Conservation (phyloP, 2,329 filamentous ascomycete species). For the Lachnellula occidentalis region DNA sequence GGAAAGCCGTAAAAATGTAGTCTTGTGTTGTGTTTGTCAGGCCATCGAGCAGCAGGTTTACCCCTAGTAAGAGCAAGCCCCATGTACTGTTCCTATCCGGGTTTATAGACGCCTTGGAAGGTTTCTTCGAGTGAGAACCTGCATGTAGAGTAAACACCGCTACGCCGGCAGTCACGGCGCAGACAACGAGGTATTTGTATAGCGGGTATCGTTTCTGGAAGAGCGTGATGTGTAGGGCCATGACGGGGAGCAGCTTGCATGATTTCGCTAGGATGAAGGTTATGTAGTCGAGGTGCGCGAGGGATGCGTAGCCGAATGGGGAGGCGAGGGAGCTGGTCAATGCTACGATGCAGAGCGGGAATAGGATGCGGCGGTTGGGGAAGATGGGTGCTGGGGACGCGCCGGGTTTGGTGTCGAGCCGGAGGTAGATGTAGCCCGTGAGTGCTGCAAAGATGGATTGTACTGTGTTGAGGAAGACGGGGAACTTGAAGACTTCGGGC, state of each 20-base stretch:
- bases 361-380: conserved; percentile 67
- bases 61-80: conserved; percentile 74
- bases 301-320: conserved; percentile 91
- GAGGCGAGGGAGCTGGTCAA: conserved; percentile 82
- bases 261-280: conserved; percentile 96
- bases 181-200: conserved; percentile 94
- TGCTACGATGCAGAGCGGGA: conserved; percentile 77
- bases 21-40: conserved; percentile 96
- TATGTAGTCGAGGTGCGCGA: conserved; percentile 94
- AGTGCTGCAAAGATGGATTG: conserved; percentile 85
- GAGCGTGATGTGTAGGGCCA: conserved; percentile 90
- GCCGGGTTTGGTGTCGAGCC: conserved; percentile 52
- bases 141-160: conserved; percentile 91
- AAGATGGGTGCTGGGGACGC: conserved; percentile 60
- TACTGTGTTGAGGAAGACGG: conserved; percentile 92
- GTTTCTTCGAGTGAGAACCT: conserved; percentile 50
- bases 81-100: conserved; percentile 61
- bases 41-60: conserved; percentile 93
- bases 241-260: conserved; percentile 98
- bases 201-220: conserved; percentile 86
- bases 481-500: conserved; percentile 81
- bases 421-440: conserved; percentile 77
- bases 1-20: conserved; percentile 78
- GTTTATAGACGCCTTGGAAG: conserved; percentile 35
- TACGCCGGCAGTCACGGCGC: conserved; percentile 84